A percentile compares a stretch with the other conserved stretches of the same genome.
Conservation (phyloP, 331 rosid genomes). For the Quercus tomentella region DNA sequence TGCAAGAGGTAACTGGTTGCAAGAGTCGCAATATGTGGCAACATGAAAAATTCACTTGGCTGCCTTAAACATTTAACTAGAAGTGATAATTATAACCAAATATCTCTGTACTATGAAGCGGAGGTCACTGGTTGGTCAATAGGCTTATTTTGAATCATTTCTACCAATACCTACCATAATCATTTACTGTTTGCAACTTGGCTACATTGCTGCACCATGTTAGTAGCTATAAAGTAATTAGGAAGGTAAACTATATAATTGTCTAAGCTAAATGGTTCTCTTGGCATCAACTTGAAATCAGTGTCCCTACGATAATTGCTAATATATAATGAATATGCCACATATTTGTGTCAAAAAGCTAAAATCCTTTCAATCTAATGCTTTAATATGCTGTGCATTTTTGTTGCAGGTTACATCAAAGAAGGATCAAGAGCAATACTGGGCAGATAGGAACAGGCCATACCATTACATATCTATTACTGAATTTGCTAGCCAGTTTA, state of each 20-base stretch:
- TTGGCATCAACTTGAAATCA: neutral
- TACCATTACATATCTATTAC: slow-evolving; percentile 51
- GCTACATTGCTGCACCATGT: no score
- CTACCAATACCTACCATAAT: neutral
- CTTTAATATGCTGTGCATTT: neutral
- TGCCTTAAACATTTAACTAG: no score
- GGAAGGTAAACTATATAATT: no score
- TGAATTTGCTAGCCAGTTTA: slow-evolving; percentile 62
- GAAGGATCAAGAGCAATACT: slow-evolving; percentile 93
- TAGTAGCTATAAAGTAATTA: no score
- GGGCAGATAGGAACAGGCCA: slow-evolving; percentile 53
- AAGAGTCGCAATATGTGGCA: neutral
- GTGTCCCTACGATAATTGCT: neutral
- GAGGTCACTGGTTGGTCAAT: neutral
- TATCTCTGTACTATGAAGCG: neutral
- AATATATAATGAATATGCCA: neutral
- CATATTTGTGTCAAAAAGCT: neutral
- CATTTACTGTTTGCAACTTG: neutral
- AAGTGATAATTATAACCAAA: no score
- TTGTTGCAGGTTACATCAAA: slow-evolving; percentile 67
- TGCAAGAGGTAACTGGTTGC: slow-evolving; percentile 84
- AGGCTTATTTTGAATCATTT: neutral
- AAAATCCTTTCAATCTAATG: neutral
- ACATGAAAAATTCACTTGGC: no score
- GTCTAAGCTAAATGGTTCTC: no score